Base-by-base conservation (phyloP, 2,329 filamentous ascomycete species). In the Emmonsiellopsis sp. region DNA sequence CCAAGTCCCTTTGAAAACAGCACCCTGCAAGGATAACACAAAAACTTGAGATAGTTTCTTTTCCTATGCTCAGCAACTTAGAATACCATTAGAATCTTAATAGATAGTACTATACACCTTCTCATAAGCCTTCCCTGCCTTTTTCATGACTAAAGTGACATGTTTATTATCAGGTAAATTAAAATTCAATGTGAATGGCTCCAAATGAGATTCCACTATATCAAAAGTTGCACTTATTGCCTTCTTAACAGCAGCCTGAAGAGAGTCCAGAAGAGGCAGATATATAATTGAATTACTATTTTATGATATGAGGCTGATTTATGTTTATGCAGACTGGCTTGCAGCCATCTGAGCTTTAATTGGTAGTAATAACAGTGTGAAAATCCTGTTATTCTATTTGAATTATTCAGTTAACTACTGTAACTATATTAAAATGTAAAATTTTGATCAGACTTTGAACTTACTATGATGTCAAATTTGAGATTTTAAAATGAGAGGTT, bases 1-100 rank as follows among this genome's bases (percentile, higher is more conserved):
- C 51, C 51, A 53, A 42, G 32, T 53, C 49, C 45, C 51, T 53
- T 44, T 49, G 34, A 53, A 53, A 48, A 53, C 44, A 34, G 51
- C 51, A 43, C 51, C 51, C 10, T 53, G 35, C 20, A 40, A 53
- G 37, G 51, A 40, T 49, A 53, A 49, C 10, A 34, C 7, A 42
- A 34, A 53, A 53, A 49, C 13, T 13, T 53, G 15, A 42, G 10
- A 48, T 42, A n/a, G 31, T 13, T 20, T 30, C 44, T 53, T 53
- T 48, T 51, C 40, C 40, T 26, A 41, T 51, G n/a, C 30, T 15
- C 37, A 31, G 30, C n/a, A n/a, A n/a, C n/a, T 43, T 51, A 51
- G 49, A 46, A 46, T 46, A 46, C 44, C 31, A 46, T 34, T 26
- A 31, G 30, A 20, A 53, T 47, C 31, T 38, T 15, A 15, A 20